Conservation (phyloP, 225 moss, liverwort and hornwort genomes). For the Physcomitrellopsis africana region DNA sequence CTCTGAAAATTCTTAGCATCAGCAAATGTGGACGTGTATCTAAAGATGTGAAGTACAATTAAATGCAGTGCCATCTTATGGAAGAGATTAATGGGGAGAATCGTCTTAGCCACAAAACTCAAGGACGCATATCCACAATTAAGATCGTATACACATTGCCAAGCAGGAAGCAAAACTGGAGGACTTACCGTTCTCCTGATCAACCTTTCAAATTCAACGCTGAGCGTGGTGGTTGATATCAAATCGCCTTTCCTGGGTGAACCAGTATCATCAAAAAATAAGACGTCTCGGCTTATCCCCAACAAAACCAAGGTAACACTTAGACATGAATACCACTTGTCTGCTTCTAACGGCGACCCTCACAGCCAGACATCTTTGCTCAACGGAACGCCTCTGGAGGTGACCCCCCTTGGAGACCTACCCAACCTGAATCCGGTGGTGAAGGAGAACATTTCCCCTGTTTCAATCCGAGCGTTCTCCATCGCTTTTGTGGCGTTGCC, state of each 20-base stretch:
- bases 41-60: not conserved
- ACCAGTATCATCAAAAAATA: slow-evolving; percentile 12
- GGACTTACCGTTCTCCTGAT: slow-evolving; percentile 47
- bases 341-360: slow-evolving; percentile 38
- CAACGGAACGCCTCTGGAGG: slow-evolving; percentile 45
- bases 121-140: slow-evolving; percentile 10
- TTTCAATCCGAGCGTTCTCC: slow-evolving; percentile 36
- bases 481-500: slow-evolving; percentile 48
- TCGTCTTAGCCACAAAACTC: slow-evolving; percentile 43
- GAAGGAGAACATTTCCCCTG: slow-evolving; percentile 28
- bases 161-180: slow-evolving; percentile 38
- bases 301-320: slow-evolving; percentile 28
- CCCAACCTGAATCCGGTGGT: slow-evolving; percentile 36
- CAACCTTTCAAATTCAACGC: slow-evolving; percentile 45
- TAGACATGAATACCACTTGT: slow-evolving; percentile 56
- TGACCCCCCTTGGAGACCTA: slow-evolving; percentile 38
- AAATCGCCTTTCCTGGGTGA: slow-evolving; percentile 16
- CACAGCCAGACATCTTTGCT: slow-evolving; percentile 53
- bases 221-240: slow-evolving; percentile 34
- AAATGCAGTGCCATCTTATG: slow-evolving; percentile 53
- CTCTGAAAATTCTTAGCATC: not conserved
- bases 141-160: slow-evolving; percentile 60
- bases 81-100: slow-evolving; percentile 52
- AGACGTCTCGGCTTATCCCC: slow-evolving; percentile 34
- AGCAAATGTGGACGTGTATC: not conserved